phyloP scores from a whole-genome alignment of 495 filamentous ascomycete genomes.

The Neurospora sp. region DNA sequence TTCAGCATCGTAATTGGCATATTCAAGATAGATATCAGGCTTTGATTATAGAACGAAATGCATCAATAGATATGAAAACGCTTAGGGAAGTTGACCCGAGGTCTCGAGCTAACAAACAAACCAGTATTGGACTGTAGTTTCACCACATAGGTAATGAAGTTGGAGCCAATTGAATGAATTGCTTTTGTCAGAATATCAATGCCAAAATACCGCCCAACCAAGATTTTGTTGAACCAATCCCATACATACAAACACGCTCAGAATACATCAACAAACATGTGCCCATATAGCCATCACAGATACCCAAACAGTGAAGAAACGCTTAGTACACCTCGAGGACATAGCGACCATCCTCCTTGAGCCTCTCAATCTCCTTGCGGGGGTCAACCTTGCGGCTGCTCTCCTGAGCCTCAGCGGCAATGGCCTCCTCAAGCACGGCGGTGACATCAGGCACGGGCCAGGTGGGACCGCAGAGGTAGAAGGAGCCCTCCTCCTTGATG shows the following conservation, averaged over 20 bases:
- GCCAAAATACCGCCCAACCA: not conserved
- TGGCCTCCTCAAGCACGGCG: conserved; percentile 84
- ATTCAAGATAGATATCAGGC: too few species aligned
- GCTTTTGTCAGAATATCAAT: not conserved
- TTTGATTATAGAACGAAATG: too few species aligned
- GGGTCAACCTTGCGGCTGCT: conserved; percentile 71
- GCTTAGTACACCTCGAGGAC: conserved; percentile 88
- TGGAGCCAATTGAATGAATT: not conserved
- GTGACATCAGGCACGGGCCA: conserved; percentile 99
- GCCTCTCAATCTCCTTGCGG: conserved; percentile 86
- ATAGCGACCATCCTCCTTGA: conserved; percentile 91
- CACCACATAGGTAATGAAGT: not conserved
- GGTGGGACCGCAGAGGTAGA: conserved; percentile 95
- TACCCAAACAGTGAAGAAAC: not conserved
- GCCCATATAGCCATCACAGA: not conserved
- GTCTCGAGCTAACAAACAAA: too few species aligned
- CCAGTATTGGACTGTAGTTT: not conserved
- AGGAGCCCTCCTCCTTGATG: conserved; percentile 75
- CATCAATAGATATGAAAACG: too few species aligned
- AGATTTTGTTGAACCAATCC: not conserved
- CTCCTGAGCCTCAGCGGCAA: conserved; percentile 61
- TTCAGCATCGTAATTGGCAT: too few species aligned
- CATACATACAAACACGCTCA: not conserved
- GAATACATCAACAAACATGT: not conserved
- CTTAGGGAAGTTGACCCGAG: too few species aligned